phyloP scores from a whole-genome alignment of 1,284 basidiomycete species.

The Apiotrichum gracile region DNA sequence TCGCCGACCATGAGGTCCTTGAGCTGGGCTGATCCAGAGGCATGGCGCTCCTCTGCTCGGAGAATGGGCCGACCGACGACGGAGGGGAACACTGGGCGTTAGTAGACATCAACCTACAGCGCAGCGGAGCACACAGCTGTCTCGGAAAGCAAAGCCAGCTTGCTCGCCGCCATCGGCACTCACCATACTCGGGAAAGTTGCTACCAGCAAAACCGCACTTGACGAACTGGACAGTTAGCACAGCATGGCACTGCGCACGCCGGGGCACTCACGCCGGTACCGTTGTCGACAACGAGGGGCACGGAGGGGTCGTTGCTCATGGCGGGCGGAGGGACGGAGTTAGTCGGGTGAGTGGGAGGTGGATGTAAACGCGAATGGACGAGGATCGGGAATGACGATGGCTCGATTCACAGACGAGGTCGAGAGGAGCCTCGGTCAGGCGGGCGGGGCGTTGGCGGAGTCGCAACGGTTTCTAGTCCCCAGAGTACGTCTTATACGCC shows the following conservation, averaged over 20 bases:
- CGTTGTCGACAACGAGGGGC: constrained; percentile 93
- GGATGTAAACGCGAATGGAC: too few relatives aligned
- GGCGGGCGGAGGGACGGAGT: neutral
- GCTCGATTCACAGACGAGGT: too few relatives aligned
- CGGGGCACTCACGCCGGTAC: constrained; percentile 75
- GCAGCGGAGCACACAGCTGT: neutral
- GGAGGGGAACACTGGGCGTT: constrained; percentile 77
- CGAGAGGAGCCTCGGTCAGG: too few relatives aligned
- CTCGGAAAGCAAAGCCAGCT: neutral
- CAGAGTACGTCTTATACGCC: too few relatives aligned
- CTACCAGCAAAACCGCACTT: constrained; percentile 97
- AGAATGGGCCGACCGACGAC: constrained; percentile 94
- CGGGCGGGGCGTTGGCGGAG: too few relatives aligned
- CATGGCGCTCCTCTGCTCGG: constrained; percentile 88
- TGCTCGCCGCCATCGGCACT: constrained; percentile 20
- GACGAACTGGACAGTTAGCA: constrained; percentile 63
- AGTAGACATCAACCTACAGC: neutral
- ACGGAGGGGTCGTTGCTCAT: constrained; percentile 24
- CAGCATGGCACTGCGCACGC: neutral
- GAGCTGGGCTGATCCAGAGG: constrained; percentile 62
- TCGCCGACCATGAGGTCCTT: constrained; percentile 98
- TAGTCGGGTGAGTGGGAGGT: neutral
- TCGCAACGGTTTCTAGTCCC: too few relatives aligned
- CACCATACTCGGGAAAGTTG: constrained; percentile 97
- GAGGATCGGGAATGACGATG: too few relatives aligned